Evolutionary conservation across 139 green algal species (phyloP), one percentile per base, ranked within the genome.

Genomic region (Dunaliella primolecta): DNA sequence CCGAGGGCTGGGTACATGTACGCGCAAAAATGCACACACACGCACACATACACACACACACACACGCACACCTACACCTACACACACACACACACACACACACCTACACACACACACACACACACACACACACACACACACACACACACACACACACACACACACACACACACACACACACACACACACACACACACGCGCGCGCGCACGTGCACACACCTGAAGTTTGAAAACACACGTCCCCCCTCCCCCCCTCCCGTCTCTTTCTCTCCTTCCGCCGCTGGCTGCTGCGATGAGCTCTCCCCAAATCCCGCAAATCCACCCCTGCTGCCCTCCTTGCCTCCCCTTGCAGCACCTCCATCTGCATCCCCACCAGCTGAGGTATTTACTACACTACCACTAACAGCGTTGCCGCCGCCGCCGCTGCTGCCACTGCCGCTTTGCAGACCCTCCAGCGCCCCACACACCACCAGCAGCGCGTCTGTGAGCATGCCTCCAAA

Each of bases 401-500:
- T n/a, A n/a, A n/a, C n/a, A n/a, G n/a, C n/a, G n/a, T n/a, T n/a
- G n/a, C n/a, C n/a, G n/a, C n/a, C n/a, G n/a, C n/a, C n/a, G n/a
- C n/a, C n/a, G n/a, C n/a, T n/a, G n/a, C n/a, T n/a, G n/a, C n/a
- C n/a, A 20, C 72, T 78, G 72, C 72, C 24, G 72, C 21, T 3
- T 25, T 32, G 72, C 72, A 78, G 15, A 20, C n/a, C n/a, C 25
- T 92, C 88, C 33, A 94, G 57, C 7, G 86, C 84, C 1, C 82
- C 55, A 29, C 85, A 80, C 85, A 92, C 38, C 57, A 94, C 88
- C 2, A 88, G 34, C n/a, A 94, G 46, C 25, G 85, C 86, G 46
- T 93, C 91, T 1, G 81, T 33, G 72, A 87, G 90, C 0, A 85
- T 71, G 70, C 90, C 84, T 1, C 84, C 89, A 78, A 92, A 94